Evolutionary conservation across 108 stramenopile genomes (phyloP), one percentile per base, ranked within the genome.

Genomic region (Skeletonema marinoi): DNA sequence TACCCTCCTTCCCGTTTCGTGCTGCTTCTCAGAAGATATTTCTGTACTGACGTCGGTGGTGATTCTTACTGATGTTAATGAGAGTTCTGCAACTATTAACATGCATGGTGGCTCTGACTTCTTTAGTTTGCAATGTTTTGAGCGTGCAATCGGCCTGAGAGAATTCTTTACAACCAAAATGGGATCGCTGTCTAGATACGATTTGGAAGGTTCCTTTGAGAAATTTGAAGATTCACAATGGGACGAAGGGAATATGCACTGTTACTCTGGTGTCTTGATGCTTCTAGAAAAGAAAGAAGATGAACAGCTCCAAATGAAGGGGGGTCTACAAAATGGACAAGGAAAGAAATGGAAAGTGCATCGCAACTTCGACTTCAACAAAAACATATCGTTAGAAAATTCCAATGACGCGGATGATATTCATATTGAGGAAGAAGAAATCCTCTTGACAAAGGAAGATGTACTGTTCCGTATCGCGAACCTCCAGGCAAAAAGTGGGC

Each of bases 381-480:
- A 33, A 31, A 32, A 51, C 25, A 33, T 30, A 7, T 44, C 21
- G 29, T 64, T 62, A 14, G 68, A 69, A 32, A 62, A 59, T 42
- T 38, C 70, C 31, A 50, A n/a, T 25, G 21, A 21, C 2, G 5
- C 21, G 17, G 56, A 31, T 19, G 68, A 58, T 25, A 12, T 54
- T 19, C 63, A 58, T 25, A 12, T 54, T 35, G 44, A 69, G 17
- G 46, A 48, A 39, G 44, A 33, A n/a, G 66, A 66, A 21, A 29
- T n/a, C 9, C 21, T 65, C 14, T 36, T 73, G 51, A 73, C 82
- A 5, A 74, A 75, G 60, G 80, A 83, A 66, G 85, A 86, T 60
- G 25, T 83, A 16, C 32, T 86, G 29, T 75, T 86, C 42, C 70
- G 82, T 60, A 68, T 86, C 7, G 85, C 78, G 10, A 83, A 75